Base-by-base conservation (phyloP, 345 rosid species). In the Populus ilicifolia region DNA sequence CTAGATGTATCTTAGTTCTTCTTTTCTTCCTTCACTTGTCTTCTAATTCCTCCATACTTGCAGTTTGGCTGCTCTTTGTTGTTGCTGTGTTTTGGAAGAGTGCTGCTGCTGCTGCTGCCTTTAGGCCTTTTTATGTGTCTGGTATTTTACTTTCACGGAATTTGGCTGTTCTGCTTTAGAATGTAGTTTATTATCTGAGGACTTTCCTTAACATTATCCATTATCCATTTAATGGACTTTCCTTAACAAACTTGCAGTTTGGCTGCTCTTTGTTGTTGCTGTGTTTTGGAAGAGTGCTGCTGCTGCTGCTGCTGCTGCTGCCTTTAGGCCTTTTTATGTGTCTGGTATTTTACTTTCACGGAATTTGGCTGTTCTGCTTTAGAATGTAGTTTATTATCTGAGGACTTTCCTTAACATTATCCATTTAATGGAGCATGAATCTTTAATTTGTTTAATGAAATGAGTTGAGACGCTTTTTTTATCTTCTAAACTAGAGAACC, bases 1-100 rank as follows among this genome's bases (percentile, higher is more conserved):
- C 6, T 20, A 67, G 36, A 39, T 38, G 46, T 39, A 27, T 23
- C 46, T 8, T 50, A 46, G 21, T 20, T 16, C 61, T 46, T 50
- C 6, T 1, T 52, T 39, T 8, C 43, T 73, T 10, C 63, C 62
- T 6, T 38, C 14, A 36, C 11, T 73, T 23, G 3, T 25, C 6
- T 9, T 65, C 27, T 11, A 21, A 21, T 54, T 44, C 16, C 36
- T 50, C 72, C 43, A 20, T 50, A 0, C 13, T 65, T 29, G 48
- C 80, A 77, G 80, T 71, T 70, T 77, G 70, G 80, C 75, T 25
- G 27, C 50, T 5, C 59, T 77, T 27, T 77, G 80, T 11, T 77
- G 80, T 46, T 77, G 80, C 75, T 77, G 70, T 46, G 6, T 63
- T 33, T 1, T 70, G 80, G 80, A 77, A 64, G 75, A 77, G 41